Base-by-base conservation (phyloP, 2,329 filamentous ascomycete species). In the Huntiella decipiens region DNA sequence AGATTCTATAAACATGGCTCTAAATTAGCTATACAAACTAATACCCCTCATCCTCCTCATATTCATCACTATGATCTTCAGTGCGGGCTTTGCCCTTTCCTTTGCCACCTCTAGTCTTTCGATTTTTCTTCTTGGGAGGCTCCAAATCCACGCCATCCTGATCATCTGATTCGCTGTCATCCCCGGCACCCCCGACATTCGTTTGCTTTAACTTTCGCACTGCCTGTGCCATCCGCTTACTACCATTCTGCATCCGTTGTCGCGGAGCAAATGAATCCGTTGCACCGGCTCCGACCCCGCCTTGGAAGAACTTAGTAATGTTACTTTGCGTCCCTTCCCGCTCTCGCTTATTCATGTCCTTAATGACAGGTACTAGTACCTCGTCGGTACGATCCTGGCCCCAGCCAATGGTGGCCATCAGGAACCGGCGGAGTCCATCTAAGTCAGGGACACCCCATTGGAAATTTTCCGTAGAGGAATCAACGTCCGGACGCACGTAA, bases 391-490 rank as follows among this genome's bases (percentile, higher is more conserved):
- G 71, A 60, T 96, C 88, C 58, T 82, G 79, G 46, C 70, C 77
- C 91, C 91, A 98, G 0, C 91, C 91, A 53, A 98, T 84, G 2
- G 88, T 95, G 1, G 74, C 67, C 82, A 92, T 94, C 34, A 98
- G 66, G 56, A 91, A 98, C 19, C 71, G 68, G 5, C 92, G 67
- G 51, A 98, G 64, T 0, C 84, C 83, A 50, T 91, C 83, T 0
- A 98, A 69, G 57, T 98, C 88, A 0, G 91, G 91, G 0, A 95
- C 82, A 28, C 91, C 91, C 91, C 92, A 98, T 58, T 91, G 82
- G 57, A 98, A 98, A 1, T 68, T 64, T 54, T 91, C 79, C 0
- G 80, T 70, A 53, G 77, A 79, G 44, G 63, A 66, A 59, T 98
- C 91, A 8, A 96, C 88, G 53, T 92, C 83, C 0, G 91, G 91